Base-by-base conservation (phyloP, 2,329 filamentous ascomycete species). In the Trichoderma brevicompactum region DNA sequence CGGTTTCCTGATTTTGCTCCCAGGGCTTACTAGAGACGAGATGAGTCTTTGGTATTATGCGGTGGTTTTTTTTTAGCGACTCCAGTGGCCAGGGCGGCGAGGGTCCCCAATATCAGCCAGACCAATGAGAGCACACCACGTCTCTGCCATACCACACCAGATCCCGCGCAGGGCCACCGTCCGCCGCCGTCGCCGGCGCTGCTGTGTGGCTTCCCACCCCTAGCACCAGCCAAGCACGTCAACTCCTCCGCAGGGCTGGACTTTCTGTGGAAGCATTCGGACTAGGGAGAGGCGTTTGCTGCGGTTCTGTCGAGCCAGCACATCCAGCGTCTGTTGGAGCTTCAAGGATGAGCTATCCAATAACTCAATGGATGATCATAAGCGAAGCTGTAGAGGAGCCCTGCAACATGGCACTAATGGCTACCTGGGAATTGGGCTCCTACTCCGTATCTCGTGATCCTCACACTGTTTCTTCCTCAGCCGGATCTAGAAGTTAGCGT, bases 121-220 rank as follows among this genome's bases (percentile, higher is more conserved):
- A 65, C 75, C 75, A 76, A 76, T 76, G 71, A 76, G 69, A 67
- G 72, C 65, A 66, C 68, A 75, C 74, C 75, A 76, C 75, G 75
- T 76, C 75, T 76, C 69, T 72, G 67, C 71, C 72, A 73, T 69
- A 71, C 68, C 67, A 59, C 65, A 66, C 43, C 53, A 48, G 65
- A 65, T 66, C 59, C 66, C 59, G 65, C 66, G 61, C 73, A 72
- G 74, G 65, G 50, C 65, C 64, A 65, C 64, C 64, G 58, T 62
- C 58, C 56, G 56, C 56, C 64, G 55, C 64, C 56, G 64, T 38
- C 46, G 56, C 55, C 49, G 44, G 52, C 53, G 44, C 46, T 65
- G 53, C 32, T 58, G 53, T 65, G 61, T 65, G 52, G 38, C 53
- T 58, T 52, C 54, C 52, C 53, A 59, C 53, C 62, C 48, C 53